Evolutionary conservation across 495 filamentous ascomycete species (phyloP).

Genomic region (Lasiosphaeriaceae sp.): DNA sequence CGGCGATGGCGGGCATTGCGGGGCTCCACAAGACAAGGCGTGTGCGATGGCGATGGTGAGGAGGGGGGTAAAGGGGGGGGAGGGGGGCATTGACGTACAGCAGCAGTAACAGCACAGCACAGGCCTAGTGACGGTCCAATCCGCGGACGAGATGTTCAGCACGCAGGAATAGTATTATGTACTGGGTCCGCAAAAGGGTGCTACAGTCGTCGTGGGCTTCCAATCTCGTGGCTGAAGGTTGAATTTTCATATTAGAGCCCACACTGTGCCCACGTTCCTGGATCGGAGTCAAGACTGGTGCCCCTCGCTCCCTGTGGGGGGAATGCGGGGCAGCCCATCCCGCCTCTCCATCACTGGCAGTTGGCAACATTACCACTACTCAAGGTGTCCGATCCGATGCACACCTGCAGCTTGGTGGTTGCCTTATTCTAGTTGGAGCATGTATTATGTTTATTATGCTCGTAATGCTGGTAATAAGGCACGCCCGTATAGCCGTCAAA

Average conservation of each 20-base stretch:
- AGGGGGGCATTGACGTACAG: not conserved
- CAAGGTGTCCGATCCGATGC: no score
- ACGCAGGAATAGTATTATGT: not conserved
- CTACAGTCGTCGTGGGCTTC: not conserved
- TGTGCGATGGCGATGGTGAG: not conserved
- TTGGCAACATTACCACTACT: no score
- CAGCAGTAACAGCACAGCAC: slow-evolving; percentile 1
- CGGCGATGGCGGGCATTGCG: not conserved
- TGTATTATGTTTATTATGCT: no score
- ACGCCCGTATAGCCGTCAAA: no score
- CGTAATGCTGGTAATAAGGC: no score
- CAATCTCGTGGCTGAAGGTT: not conserved
- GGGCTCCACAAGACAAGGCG: slow-evolving; percentile 3
- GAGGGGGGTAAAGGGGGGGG: not conserved
- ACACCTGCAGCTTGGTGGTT: no score
- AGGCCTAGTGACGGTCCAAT: not conserved
- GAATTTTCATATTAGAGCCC: slow-evolving; percentile 17
- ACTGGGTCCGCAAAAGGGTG: not conserved
- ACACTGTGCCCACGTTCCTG: slow-evolving; percentile 36
- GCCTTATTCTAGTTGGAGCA: no score
- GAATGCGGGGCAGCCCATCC: slow-evolving; percentile 2
- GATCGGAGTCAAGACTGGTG: slow-evolving; percentile 36
- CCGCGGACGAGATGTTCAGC: not conserved
- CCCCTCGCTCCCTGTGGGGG: slow-evolving; percentile 24
- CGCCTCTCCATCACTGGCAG: not conserved